A percentile compares a stretch with the other conserved stretches of the same genome.
phyloP scores from a whole-genome alignment of 148 eudicot genomes.

The Vaccinium vitisidaea region DNA sequence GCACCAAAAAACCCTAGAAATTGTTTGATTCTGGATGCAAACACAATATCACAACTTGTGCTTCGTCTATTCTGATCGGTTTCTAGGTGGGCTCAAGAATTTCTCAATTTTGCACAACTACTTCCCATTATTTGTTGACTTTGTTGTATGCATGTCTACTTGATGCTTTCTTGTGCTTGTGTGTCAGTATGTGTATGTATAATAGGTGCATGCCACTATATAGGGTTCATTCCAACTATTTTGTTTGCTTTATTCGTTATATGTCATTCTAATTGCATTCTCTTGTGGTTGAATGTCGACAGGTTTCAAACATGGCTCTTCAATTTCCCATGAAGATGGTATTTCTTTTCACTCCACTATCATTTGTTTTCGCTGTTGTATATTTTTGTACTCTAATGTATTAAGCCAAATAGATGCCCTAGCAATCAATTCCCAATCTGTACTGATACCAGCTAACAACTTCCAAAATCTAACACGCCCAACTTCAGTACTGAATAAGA shows the following conservation, averaged over 20 bases:
- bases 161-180: not conserved
- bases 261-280: not conserved
- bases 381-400: not conserved
- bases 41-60: not conserved
- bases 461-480: not conserved
- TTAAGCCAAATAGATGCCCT: not conserved
- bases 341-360: not conserved
- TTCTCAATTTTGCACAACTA: not conserved
- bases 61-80: not conserved
- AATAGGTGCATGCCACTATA: no score
- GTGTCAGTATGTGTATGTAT: not conserved
- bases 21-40: not conserved
- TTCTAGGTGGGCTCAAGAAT: constrained; percentile 3
- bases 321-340: not conserved
- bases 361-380: not conserved
- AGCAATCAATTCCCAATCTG: not conserved
- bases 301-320: not conserved
- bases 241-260: not conserved
- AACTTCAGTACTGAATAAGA: not conserved
- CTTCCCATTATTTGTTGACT: not conserved
- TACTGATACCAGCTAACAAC: not conserved
- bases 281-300: not conserved
- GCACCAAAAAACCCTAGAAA: not conserved
- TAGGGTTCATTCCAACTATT: not conserved
- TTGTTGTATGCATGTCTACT: not conserved